Conservation (phyloP, 2,329 filamentous ascomycete genomes). For the Thielaviopsis ethacetica region DNA sequence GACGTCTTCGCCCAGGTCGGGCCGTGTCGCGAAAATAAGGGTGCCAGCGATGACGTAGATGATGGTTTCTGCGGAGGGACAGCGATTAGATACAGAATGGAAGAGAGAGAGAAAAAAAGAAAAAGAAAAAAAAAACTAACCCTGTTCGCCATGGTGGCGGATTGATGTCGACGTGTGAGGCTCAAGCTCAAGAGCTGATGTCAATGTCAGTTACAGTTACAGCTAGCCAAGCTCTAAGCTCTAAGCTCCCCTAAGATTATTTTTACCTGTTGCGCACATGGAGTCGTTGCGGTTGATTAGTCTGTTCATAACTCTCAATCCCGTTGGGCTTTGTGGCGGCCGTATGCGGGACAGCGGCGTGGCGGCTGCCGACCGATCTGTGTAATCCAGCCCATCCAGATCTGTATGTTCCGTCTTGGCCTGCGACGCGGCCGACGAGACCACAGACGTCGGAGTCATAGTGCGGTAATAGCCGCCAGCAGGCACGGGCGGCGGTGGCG, state of each 20-base stretch:
- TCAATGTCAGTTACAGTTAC: no score
- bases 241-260: not conserved
- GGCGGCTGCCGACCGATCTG: slow-evolving; percentile 15
- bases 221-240: slow-evolving; percentile 7
- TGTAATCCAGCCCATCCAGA: slow-evolving; percentile 23
- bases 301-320: slow-evolving; percentile 8
- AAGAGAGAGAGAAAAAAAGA: not conserved
- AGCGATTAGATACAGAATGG: not conserved
- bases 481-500: not conserved
- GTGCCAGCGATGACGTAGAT: slow-evolving; percentile 47
- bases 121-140: slow-evolving; percentile 21
- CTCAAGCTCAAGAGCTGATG: slow-evolving; percentile 29
- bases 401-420: slow-evolving; percentile 18
- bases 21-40: slow-evolving; percentile 42
- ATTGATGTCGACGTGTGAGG: slow-evolving; percentile 45
- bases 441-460: not conserved
- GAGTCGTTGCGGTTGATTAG: slow-evolving; percentile 45
- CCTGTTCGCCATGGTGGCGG: slow-evolving; percentile 55
- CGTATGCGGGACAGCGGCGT: slow-evolving; percentile 1
- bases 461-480: not conserved
- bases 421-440: not conserved
- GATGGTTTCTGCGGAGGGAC: slow-evolving; percentile 38
- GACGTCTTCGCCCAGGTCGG: slow-evolving; percentile 32
- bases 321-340: slow-evolving; percentile 2
- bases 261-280: slow-evolving; percentile 49